Evolutionary conservation across 2,329 filamentous ascomycete species (phyloP), one percentile per base, ranked within the genome.

Genomic region (Geosmithia flava): DNA sequence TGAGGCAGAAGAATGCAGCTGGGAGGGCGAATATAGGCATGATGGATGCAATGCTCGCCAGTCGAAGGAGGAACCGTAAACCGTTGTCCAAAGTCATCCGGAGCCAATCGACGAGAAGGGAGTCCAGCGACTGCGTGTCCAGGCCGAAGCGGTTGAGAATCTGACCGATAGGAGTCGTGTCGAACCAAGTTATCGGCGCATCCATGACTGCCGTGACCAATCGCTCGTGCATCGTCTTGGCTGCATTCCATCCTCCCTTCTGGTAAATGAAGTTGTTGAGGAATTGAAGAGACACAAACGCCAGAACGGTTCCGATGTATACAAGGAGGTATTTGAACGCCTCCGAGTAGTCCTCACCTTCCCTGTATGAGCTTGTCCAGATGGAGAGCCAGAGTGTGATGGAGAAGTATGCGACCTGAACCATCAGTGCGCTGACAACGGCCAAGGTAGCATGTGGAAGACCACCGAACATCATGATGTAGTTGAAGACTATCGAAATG

Each of bases 141-240:
- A 75, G 72, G 1, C 72, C 72, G 52, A 79, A 76, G 13, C 76
- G 70, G 54, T 78, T 77, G 48, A 72, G 67, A 48, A 76, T 68
- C 40, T 75, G 68, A 13, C 75, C 71, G n/a, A 74, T 67, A 0
- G 75, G 70, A 1, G 74, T 68, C 44, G 70, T 60, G 55, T 76
- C 75, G 54, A 75, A 79, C 76, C 76, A 80, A 3, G 71, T 69
- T 10, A 80, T 62, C 1, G 76, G 71, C 2, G 76, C 76, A 23
- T 65, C 63, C 61, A 80, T 65, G 17, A 79, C 63, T n/a, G 73
- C 68, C 13, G 61, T 63, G 44, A 79, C 70, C 47, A 79, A 71
- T 46, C 68, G 68, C 15, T 66, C 64, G 59, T 80, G 76, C 43
- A 80, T 66, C 33, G 60, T 66, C 30, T 67, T 66, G 1, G 74